Evolutionary conservation across 2,329 filamentous ascomycete genomes (phyloP).

Genomic region (Blastomyces gilchristii): DNA sequence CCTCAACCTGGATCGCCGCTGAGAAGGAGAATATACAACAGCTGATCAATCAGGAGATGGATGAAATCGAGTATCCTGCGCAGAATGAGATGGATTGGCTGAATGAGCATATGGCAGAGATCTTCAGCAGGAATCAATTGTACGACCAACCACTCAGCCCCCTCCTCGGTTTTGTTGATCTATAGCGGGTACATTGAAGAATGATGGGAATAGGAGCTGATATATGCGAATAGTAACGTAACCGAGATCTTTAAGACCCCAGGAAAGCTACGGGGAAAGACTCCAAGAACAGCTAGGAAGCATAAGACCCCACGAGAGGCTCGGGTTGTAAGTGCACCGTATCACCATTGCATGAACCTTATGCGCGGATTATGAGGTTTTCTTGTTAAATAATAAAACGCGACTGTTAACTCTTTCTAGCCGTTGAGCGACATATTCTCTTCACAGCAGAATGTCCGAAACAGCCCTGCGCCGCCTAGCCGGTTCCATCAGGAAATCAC

Average conservation of each 20-base stretch:
- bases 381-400: background rate
- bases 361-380: background rate
- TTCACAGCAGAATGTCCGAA: constrained; percentile 29
- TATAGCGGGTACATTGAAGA: background rate
- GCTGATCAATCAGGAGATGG: constrained; percentile 69
- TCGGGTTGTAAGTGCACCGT: constrained; percentile 33
- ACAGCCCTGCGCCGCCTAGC: constrained; percentile 27
- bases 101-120: constrained; percentile 95
- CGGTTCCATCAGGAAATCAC: constrained; percentile 29
- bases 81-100: constrained; percentile 95
- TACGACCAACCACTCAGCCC: constrained; percentile 38
- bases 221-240: constrained; percentile 57
- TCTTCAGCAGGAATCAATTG: constrained; percentile 81
- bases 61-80: constrained; percentile 87
- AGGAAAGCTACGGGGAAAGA: constrained; percentile 41
- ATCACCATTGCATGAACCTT: background rate
- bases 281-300: constrained; percentile 38
- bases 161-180: constrained; percentile 3
- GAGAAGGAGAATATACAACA: constrained; percentile 70
- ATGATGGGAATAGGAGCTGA: constrained; percentile 6
- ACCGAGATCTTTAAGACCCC: constrained; percentile 81
- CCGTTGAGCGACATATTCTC: constrained; percentile 41
- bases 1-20: constrained; percentile 70
- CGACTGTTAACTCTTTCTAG: constrained; percentile 20
- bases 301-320: constrained; percentile 17